Evolutionary conservation across 73 alveolate species (phyloP).

Genomic region (Uronychia binucleata): DNA sequence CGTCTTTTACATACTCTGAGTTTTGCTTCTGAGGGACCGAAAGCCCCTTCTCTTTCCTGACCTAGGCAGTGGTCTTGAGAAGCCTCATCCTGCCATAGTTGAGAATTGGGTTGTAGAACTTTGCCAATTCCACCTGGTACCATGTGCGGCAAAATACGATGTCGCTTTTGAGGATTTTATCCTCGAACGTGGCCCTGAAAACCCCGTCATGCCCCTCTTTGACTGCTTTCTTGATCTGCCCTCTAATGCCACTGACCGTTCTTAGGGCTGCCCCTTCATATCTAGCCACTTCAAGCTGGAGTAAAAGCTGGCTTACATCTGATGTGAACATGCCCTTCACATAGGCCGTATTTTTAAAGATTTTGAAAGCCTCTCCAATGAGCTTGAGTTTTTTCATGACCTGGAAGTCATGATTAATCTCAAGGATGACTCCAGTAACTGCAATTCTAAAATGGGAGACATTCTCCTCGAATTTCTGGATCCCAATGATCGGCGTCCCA

Average conservation of each 20-base stretch:
- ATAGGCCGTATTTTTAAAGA: constrained; percentile 98
- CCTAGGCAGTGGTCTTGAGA: constrained; percentile 91
- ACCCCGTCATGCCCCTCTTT: constrained; percentile 95
- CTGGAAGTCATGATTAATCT: constrained; percentile 91
- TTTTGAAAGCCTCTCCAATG: constrained; percentile 98
- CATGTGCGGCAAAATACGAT: constrained; percentile 97
- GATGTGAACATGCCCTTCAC: constrained; percentile 99
- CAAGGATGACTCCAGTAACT: constrained; percentile 79
- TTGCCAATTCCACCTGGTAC: constrained; percentile 90
- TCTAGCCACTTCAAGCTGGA: constrained; percentile 83
- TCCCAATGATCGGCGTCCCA: constrained; percentile 81
- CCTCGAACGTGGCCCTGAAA: constrained; percentile 99
- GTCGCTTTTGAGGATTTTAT: constrained; percentile 98
- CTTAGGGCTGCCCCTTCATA: constrained; percentile 98
- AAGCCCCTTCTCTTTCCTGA: constrained; percentile 87
- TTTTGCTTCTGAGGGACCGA: constrained; percentile 81
- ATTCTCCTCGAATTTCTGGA: constrained; percentile 66
- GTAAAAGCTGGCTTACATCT: constrained; percentile 40
- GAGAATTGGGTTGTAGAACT: constrained; percentile 93
- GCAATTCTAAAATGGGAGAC: constrained; percentile 72
- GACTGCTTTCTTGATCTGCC: constrained; percentile 97
- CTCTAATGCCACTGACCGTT: constrained; percentile 99
- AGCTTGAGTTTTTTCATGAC: constrained; percentile 96
- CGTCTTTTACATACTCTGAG: constrained; percentile 78
- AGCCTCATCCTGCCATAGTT: constrained; percentile 71